Evolutionary conservation across 768 basidiomycete genomes (phyloP), one percentile per base, ranked within the genome.

Genomic region (Phylloporus rhodoxanthus): DNA sequence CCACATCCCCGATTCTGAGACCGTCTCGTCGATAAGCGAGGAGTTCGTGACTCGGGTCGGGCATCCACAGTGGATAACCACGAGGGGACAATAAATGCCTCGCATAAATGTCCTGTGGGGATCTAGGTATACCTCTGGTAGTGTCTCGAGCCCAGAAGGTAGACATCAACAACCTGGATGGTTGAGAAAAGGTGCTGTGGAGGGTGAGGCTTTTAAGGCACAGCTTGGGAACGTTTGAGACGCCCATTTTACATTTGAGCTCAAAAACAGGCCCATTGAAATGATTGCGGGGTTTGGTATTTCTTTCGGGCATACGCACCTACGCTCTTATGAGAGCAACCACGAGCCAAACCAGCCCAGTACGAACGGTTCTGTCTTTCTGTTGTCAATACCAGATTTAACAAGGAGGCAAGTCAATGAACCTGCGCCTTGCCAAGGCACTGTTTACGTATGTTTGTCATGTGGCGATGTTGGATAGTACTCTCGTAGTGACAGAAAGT

Each of bases 1-100:
- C 66, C 4, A 70, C 63, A 41, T 72, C 70, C 7, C 70, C 68
- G 6, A 70, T 67, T 30, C 48, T 59, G 29, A 67, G 56, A 4
- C 68, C 69, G 7, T 57, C 50, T 7, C 41, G 49, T 21, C 54
- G 54, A 26, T 67, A 62, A 1, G 50, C 42, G 8, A 64, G 57
- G 10, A 68, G 51, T 20, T 43, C 32, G 20, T 50, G 33, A 38
- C 63, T 57, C 2, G 64, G 63, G 10, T 65, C 59, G 4, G 69
- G 69, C 13, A 54, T 56, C 64, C 63, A 70, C 3, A 68, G 47
- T 4, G 67, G 68, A 48, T 63, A 64, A 4, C 68, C 67, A 36
- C 62, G 61, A 10, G 51, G 32, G 15, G 52, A 43, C 14, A 36
- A 45, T 15, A 53, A 46, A n/a, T 45, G 49, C 17, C 53, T 50